Evolutionary conservation across 2,329 filamentous ascomycete genomes (phyloP).

Genomic region (Westerdykella ornata): DNA sequence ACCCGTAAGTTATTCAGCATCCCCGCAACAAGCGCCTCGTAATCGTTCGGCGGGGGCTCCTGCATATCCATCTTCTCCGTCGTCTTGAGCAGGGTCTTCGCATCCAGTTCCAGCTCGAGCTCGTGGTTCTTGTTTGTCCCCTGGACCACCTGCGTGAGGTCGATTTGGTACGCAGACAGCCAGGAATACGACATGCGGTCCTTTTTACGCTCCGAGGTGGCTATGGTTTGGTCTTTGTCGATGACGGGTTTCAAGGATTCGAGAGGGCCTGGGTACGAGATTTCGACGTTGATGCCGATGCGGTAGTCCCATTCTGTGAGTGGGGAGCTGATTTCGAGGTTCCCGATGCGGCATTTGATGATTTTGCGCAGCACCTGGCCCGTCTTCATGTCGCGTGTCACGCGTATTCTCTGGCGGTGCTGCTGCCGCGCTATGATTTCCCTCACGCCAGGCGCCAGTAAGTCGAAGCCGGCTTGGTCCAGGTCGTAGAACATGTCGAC

Average conservation of each 20-base stretch:
- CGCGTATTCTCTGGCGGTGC: slow-evolving; percentile 33
- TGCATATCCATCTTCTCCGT: slow-evolving; percentile 49
- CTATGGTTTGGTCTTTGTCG: slow-evolving; percentile 38
- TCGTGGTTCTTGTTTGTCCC: slow-evolving; percentile 63
- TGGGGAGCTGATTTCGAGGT: slow-evolving; percentile 83
- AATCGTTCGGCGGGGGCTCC: slow-evolving; percentile 41
- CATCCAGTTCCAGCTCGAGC: slow-evolving; percentile 70
- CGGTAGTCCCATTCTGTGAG: slow-evolving; percentile 76
- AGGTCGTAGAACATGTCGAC: slow-evolving; percentile 67
- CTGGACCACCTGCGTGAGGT: slow-evolving; percentile 79
- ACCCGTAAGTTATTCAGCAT: slow-evolving; percentile 60
- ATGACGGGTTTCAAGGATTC: slow-evolving; percentile 44
- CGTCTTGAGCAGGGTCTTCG: slow-evolving; percentile 58
- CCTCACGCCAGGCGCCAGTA: slow-evolving; percentile 46
- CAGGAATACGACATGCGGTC: slow-evolving; percentile 89
- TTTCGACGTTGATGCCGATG: slow-evolving; percentile 91
- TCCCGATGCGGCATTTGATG: slow-evolving; percentile 80
- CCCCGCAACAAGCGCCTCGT: slow-evolving; percentile 62
- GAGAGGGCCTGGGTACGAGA: slow-evolving; percentile 64
- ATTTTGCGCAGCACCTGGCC: slow-evolving; percentile 70
- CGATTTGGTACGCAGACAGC: slow-evolving; percentile 71
- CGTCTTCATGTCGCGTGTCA: slow-evolving; percentile 70
- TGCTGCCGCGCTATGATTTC: slow-evolving; percentile 47
- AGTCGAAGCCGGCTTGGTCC: slow-evolving; percentile 46
- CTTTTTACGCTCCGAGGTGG: slow-evolving; percentile 61